These are phyloP conservation scores for Lithocarpus polystachyus DNA, from an alignment of 306 rosid genomes.

Conservation along the genomic window DNA sequence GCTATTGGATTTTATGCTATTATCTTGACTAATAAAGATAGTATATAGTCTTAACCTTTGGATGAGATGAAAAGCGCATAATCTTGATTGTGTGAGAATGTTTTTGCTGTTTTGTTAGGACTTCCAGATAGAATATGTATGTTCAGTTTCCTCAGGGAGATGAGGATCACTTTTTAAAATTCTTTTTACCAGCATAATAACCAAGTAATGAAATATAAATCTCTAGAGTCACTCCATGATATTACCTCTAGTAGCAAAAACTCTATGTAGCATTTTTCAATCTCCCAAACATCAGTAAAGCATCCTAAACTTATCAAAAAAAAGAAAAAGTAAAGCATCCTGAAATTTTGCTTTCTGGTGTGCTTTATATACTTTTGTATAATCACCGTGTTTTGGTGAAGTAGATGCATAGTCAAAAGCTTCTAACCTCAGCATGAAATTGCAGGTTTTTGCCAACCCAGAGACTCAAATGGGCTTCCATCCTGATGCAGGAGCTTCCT, in stretches of 20 bases:
- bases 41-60: background rate
- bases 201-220: background rate
- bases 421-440: conserved; percentile 16
- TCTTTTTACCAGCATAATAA: background rate
- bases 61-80: background rate
- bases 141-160: background rate
- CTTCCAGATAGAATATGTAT: background rate
- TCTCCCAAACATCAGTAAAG: background rate
- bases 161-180: background rate
- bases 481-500: conserved; percentile 98
- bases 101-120: background rate
- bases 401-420: background rate
- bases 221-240: background rate
- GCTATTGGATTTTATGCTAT: background rate
- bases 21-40: background rate
- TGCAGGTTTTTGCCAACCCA: conserved; percentile 76
- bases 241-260: background rate
- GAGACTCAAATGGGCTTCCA: conserved; percentile 96
- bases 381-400: background rate
- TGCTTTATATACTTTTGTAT: background rate
- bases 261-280: background rate
- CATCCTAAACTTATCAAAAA: no score
- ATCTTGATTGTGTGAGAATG: background rate
- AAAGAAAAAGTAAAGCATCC: background rate
- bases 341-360: background rate